Evolutionary conservation across 2,329 filamentous ascomycete genomes (phyloP).

Genomic region (Exophiala viscosa): DNA sequence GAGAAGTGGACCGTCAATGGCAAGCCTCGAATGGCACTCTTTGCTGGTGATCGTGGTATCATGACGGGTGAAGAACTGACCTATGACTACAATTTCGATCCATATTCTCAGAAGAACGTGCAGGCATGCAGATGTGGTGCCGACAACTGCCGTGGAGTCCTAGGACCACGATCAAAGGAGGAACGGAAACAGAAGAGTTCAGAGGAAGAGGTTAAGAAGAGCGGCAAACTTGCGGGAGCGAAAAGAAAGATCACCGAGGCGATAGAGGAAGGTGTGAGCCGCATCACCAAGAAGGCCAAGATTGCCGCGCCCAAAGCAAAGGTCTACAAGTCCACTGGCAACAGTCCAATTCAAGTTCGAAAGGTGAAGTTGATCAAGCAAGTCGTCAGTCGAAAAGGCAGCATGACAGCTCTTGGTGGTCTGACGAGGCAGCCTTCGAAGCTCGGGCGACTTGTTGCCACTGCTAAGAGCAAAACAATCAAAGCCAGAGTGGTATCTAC

Average conservation of each 20-base stretch:
- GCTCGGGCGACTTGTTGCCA: slow-evolving; percentile 17
- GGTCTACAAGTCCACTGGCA: slow-evolving; percentile 8
- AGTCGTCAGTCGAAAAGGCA: slow-evolving; percentile 10
- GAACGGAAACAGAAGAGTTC: slow-evolving; percentile 22
- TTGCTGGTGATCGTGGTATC: slow-evolving; percentile 84
- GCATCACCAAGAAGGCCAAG: slow-evolving; percentile 24
- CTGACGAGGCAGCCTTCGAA: slow-evolving; percentile 21
- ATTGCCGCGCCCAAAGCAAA: slow-evolving; percentile 5
- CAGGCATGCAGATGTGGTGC: slow-evolving; percentile 63
- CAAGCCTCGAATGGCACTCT: slow-evolving; percentile 92
- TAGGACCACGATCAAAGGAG: slow-evolving; percentile 58
- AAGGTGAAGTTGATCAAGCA: slow-evolving; percentile 17
- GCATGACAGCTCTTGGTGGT: slow-evolving; percentile 1
- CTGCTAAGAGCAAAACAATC: slow-evolving; percentile 15
- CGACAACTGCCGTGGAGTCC: slow-evolving; percentile 57
- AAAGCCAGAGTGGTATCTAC: slow-evolving; percentile 20
- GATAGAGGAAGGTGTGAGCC: slow-evolving; percentile 20
- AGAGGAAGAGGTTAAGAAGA: slow-evolving; percentile 19
- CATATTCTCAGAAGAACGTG: slow-evolving; percentile 59
- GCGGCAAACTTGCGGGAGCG: slow-evolving; percentile 24
- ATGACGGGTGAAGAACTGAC: slow-evolving; percentile 94
- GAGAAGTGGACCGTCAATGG: slow-evolving; percentile 95
- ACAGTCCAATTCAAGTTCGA: slow-evolving; percentile 17
- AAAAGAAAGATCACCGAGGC: slow-evolving; percentile 27
- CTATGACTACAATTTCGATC: slow-evolving; percentile 80